Base-by-base conservation (phyloP, 1,139 yeast genomes). In the Magnusiomyces sp. region DNA sequence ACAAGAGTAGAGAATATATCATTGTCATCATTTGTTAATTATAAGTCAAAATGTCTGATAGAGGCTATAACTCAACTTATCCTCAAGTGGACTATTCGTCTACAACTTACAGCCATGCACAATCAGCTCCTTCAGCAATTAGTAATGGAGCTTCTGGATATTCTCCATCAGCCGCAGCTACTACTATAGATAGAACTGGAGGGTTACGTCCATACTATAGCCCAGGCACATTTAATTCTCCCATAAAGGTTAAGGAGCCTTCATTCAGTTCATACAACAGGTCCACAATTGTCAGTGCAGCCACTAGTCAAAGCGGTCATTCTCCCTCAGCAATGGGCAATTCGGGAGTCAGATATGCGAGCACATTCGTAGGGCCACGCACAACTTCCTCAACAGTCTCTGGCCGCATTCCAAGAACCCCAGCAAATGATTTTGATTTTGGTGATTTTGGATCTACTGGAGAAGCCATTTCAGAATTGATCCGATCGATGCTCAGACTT, bases 141-240 rank as follows among this genome's bases (percentile, higher is more conserved):
- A 7, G 29, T 23, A 7, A 23, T 23, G 29, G 29, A 23, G 29
- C 29, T 23, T 23, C 29, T 23, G 29, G 29, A 23, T 23, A 23
- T 23, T 23, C n/a, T n/a, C n/a, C 29, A 23, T 23, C 29, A 5
- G 4, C 29, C 7, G 29, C 29, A 23, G 29, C 29, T 23, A 23
- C 29, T 23, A 23, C 29, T 4, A 23, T 23, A 23, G 29, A 23
- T 7, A 23, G 29, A 23, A 23, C 29, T 7, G 29, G 29, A 23
- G 53, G 55, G 23, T 57, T 77, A 53, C 75, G 95, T 65, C 95
- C 95, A 2, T 85, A 85, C 64, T 81, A 82, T 62, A 81, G 83
- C 63, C 78, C 84, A 39, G 83, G 76, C 42, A 71, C 83, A 1
- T 85, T 85, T 66, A 74, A 81, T 48, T 64, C 69, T 33, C 68